Evolutionary conservation across 805 yeast species (phyloP), one percentile per base, ranked within the genome.

Genomic region (Cyberlindnera mississippiensis): DNA sequence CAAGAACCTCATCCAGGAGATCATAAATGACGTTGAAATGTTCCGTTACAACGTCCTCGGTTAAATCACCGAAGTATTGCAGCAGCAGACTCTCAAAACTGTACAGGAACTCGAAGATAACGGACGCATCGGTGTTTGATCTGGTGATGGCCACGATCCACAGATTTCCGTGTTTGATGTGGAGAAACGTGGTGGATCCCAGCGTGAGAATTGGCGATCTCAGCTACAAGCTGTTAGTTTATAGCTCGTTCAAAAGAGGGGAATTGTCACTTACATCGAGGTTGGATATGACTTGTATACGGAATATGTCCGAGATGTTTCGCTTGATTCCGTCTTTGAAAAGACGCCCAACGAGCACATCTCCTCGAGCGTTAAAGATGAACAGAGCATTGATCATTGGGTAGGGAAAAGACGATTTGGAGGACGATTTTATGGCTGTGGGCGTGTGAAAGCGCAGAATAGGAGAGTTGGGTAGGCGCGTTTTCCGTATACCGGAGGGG

Each of bases 71-170:
- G 38, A 69, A 59, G 48, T 71, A 73, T 15, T 64, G 64, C 38
- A 69, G 63, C 40, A 88, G 64, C 2, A 87, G 56, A 6, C 66
- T 62, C 40, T 78, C 75, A 18, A 91, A 66, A 44, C 75, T 74
- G 64, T 78, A 78, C 17, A 91, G 64, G 55, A 84, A 86, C 66
- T 91, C 97, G 57, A 89, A 76, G 1, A 90, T 76, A 4, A 79
- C 61, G 1, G 89, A 77, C 27, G 90, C 89, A 59, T 91, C 96
- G 28, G 82, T 86, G 58, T 91, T 93, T 33, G 88, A 82, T 48
- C 97, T 74, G 1, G 95, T 78, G n/a, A 90, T 89, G 0, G 90
- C 95, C 10, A 90, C 95, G 8, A 88, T 54, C 84, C 95, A 93
- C 13, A 91, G 53, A 38, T 72, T 67, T 12, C 71, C 69, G 22